Evolutionary conservation across 179 eudicot genomes (phyloP).

Genomic region (Corrigiola litoralis): DNA sequence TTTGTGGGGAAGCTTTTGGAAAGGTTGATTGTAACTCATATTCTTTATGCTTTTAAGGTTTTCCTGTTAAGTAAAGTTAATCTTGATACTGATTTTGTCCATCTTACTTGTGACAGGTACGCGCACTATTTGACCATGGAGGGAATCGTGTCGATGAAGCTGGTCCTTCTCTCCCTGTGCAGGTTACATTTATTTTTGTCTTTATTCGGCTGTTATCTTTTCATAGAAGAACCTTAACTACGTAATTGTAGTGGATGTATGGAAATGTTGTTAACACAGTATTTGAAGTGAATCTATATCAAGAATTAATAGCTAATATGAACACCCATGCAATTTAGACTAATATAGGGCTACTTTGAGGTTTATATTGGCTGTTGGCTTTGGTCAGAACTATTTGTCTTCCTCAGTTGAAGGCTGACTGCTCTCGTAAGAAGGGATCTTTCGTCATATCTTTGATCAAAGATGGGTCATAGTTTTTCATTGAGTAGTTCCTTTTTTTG

Average conservation of each 20-base stretch:
- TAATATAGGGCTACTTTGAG: not conserved
- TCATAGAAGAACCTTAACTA: not conserved
- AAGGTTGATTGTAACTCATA: conserved; percentile 52
- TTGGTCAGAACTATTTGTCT: not conserved
- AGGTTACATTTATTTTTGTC: conserved; percentile 40
- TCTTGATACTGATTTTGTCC: conserved; percentile 15
- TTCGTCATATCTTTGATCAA: not conserved
- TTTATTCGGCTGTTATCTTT: not conserved
- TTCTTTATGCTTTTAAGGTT: conserved; percentile 1
- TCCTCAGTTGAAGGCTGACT: too few species aligned
- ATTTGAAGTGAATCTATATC: not conserved
- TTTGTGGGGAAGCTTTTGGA: conserved; percentile 96
- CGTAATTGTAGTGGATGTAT: conserved; percentile 1
- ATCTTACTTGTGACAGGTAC: conserved; percentile 51
- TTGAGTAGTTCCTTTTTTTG: not conserved
- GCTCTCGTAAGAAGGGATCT: too few species aligned
- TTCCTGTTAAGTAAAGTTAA: not conserved
- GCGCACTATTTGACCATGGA: conserved; percentile 89
- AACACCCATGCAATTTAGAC: not conserved
- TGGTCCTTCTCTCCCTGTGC: conserved; percentile 88
- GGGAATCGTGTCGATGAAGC: conserved; percentile 86
- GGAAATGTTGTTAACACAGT: not conserved
- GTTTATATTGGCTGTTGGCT: not conserved
- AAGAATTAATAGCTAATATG: not conserved
- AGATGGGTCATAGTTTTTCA: not conserved